Base-by-base conservation (phyloP, 495 filamentous ascomycete species). In the Aspergillus olivimuriae region DNA sequence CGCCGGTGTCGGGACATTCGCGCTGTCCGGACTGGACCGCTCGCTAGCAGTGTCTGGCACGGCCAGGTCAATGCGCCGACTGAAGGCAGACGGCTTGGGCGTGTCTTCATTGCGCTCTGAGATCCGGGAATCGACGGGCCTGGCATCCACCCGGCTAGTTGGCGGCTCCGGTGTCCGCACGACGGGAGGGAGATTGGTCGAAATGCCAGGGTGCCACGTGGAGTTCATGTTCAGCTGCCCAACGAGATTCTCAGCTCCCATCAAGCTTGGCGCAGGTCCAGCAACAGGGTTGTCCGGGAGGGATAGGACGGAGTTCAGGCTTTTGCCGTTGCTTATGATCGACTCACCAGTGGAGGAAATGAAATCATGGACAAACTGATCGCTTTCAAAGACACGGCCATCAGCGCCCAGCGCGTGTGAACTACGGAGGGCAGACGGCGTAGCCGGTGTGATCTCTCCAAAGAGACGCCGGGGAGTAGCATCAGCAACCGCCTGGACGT, bases 371-470 rank as follows among this genome's bases (percentile, higher is more conserved):
- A 56, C 38, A 40, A 58, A 53, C 15, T 59, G 43, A 37, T 56
- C 57, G 28, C 47, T 50, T 34, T 58, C 54, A 38, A 56, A 63
- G 0, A 44, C 53, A 36, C 49, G 47, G 3, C 57, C n/a, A 32
- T 55, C 43, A n/a, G 44, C 50, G 40, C 62, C 73, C 11, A 80
- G 53, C 28, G 70, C 63, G 37, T 70, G 73, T 19, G 78, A 80
- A 62, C 83, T 90, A 16, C 77, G 74, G 3, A 92, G 58, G 9
- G 77, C 82, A 5, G 87, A 87, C 10, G 70, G 58, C 19, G 78
- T 79, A 38, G 87, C 86, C 10, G 70, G 58, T 19, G 78, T 79
- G 38, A 95, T 82, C 60, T 95, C 88, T 1, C 89, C 89, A 65
- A 91, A 94, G 3, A 95, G 70, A 21, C 82, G 79, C 39, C 65